A percentile compares a stretch with the other conserved stretches of the same genome.
Conservation (phyloP, 2,329 filamentous ascomycete species). For the Colletotrichum filicis region DNA sequence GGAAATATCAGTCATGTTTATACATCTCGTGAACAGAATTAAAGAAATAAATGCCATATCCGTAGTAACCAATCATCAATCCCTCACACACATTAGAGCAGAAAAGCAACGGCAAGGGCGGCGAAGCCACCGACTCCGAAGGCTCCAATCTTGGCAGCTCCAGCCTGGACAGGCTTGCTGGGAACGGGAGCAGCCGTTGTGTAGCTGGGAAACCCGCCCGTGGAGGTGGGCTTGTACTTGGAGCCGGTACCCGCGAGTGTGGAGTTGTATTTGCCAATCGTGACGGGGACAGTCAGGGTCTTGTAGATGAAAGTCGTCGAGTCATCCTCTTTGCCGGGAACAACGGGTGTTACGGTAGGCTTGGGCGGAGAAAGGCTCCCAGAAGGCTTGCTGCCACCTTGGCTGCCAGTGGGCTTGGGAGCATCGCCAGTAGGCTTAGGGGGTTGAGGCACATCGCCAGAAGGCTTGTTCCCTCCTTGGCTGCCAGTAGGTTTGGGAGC, state of each 20-base stretch:
- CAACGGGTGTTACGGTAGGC: conserved; percentile 1
- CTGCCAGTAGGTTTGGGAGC: not conserved
- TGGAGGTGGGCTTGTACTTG: conserved; percentile 16
- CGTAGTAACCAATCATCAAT: not conserved
- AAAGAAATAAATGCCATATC: not conserved
- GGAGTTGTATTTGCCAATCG: conserved; percentile 24
- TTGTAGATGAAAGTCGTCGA: conserved; percentile 8
- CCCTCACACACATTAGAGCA: conserved; percentile 10
- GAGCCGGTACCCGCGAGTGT: conserved; percentile 22
- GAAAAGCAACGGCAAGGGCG: conserved; percentile 37
- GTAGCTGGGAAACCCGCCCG: conserved; percentile 8
- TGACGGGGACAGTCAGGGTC: conserved; percentile 23
- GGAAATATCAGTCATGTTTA: not conserved
- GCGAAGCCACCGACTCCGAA: conserved; percentile 26
- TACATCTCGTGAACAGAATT: not conserved
- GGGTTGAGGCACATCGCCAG: not conserved
- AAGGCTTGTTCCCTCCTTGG: not conserved
- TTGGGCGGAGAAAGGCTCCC: conserved; percentile 1
- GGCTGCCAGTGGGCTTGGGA: not conserved
- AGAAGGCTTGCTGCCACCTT: conserved; percentile 2
- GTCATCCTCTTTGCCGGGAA: not conserved
- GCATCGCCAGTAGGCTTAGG: not conserved
- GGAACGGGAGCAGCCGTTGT: conserved; percentile 40
- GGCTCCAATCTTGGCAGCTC: conserved; percentile 29
- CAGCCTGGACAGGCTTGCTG: conserved; percentile 32